Base-by-base conservation (phyloP, 192 early-diverging fungal genomes). In the Backusella morwellensis region DNA sequence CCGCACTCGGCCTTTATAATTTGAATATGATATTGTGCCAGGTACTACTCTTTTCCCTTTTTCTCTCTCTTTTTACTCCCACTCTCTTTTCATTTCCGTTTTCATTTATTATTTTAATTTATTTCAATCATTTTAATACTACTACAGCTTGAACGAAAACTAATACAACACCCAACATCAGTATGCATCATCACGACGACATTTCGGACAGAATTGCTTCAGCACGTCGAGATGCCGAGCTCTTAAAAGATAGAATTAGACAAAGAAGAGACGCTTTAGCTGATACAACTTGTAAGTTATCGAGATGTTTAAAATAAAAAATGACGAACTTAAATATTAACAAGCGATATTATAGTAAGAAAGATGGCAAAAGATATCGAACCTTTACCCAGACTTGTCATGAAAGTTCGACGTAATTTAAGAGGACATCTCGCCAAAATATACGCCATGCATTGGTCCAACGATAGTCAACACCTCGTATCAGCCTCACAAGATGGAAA, bases 401-500 rank as follows among this genome's bases (percentile, higher is more conserved):
- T 99, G 93, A 97, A 96, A 80, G 94, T 99, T 75, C 92, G 97
- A 52, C 90, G 97, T 74, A 97, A 95, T n/a, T 90, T 99, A 44
- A 97, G 97, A 86, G 97, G 97, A 66, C 97, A 99, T 85, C 83
- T 99, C 72, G 97, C 97, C 26, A 99, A 99, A 77, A 97, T 99
- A 72, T 99, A 99, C 81, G 97, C 97, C 15, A 79, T 79, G 78
- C 78, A 79, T 41, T 79, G 78, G 78, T 59, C 78, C 1, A 47
- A 29, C 7, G 97, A 99, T 86, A 95, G 95, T 85, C 90, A 96
- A 50, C 97, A 99, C 77, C 87, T 99, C 7, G 97, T 99, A 34
- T 94, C 93, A 41, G 97, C 97, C 32, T 99, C 97, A 78, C 97
- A 99, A 88, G 97, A 99, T 84, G 97, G 97, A 70, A 99, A 98